These are phyloP conservation scores for Aspergillus puulaauensis DNA, from an alignment of 2,329 filamentous ascomycete species.

Conservation along the genomic window DNA sequence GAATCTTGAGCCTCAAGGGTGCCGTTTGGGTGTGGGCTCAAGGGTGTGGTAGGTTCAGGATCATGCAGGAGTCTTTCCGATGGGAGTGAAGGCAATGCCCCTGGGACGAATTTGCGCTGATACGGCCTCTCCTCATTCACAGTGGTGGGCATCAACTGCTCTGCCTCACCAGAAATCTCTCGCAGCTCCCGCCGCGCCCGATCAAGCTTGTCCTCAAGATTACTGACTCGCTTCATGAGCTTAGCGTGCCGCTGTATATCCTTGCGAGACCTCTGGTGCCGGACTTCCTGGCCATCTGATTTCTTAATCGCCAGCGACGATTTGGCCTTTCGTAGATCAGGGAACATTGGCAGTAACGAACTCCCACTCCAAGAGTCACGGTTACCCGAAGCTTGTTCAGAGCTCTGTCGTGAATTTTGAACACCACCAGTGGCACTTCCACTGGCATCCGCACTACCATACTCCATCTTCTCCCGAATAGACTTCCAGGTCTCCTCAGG, in stretches of 20 bases:
- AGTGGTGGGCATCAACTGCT: slow-evolving; percentile 11
- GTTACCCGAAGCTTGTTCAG: slow-evolving; percentile 15
- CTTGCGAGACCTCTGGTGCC: slow-evolving; percentile 53
- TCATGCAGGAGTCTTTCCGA: slow-evolving; percentile 46
- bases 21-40: slow-evolving; percentile 3
- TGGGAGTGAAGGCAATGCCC: slow-evolving; percentile 44
- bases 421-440: slow-evolving; percentile 6
- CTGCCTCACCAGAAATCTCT: slow-evolving; percentile 45
- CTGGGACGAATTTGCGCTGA: slow-evolving; percentile 41
- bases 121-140: slow-evolving; percentile 29
- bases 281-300: slow-evolving; percentile 33
- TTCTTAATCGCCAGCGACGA: slow-evolving; percentile 30
- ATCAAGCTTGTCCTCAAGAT: slow-evolving; percentile 59
- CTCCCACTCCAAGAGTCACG: slow-evolving; percentile 13
- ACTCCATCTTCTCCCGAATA: slow-evolving; percentile 33
- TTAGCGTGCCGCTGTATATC: slow-evolving; percentile 59
- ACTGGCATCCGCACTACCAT: neutral
- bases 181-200: slow-evolving; percentile 56
- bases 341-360: slow-evolving; percentile 34
- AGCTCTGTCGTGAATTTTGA: slow-evolving; percentile 17
- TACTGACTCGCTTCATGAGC: slow-evolving; percentile 59
- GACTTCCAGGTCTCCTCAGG: slow-evolving; percentile 37
- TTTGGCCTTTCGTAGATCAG: slow-evolving; percentile 36
- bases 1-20: neutral
- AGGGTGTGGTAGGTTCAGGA: slow-evolving; percentile 10